Conservation (phyloP, 2,329 filamentous ascomycete species). For the Sarocladium brachiariae region DNA sequence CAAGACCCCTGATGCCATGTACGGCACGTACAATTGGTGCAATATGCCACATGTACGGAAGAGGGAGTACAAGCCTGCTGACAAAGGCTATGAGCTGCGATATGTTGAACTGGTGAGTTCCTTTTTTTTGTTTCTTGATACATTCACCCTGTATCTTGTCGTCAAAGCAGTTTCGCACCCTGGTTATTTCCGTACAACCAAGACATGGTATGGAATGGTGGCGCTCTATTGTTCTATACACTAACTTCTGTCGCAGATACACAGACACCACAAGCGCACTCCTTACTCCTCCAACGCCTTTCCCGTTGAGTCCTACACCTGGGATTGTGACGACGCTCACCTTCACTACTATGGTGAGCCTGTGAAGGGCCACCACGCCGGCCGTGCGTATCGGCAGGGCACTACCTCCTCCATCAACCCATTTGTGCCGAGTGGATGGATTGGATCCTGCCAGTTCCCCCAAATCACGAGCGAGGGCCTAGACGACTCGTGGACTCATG, state of each 20-base stretch:
- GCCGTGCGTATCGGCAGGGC: conserved; percentile 58
- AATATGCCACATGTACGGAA: conserved; percentile 80
- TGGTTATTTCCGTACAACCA: no score
- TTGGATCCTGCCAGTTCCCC: conserved; percentile 71
- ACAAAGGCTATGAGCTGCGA: conserved; percentile 52
- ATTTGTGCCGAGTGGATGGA: conserved; percentile 58
- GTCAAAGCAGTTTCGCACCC: no score
- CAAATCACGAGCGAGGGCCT: conserved; percentile 69
- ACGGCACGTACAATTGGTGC: conserved; percentile 72
- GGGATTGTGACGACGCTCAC: conserved; percentile 65
- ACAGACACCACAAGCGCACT: conserved; percentile 79
- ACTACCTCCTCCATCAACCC: conserved; percentile 59
- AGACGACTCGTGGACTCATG: conserved; percentile 69
- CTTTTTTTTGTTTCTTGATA: no score
- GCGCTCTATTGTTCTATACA: neutral
- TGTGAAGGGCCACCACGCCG: conserved; percentile 39
- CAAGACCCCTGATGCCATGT: conserved; percentile 43
- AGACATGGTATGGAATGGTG: neutral
- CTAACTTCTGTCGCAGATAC: conserved; percentile 42
- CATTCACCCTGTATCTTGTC: no score
- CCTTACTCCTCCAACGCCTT: conserved; percentile 75
- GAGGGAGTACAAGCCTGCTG: conserved; percentile 53
- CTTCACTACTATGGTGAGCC: conserved; percentile 64
- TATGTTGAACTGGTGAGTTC: conserved; percentile 71
- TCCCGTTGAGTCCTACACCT: conserved; percentile 63